Evolutionary conservation across 2,329 filamentous ascomycete genomes (phyloP), one percentile per base, ranked within the genome.

Genomic region (Aspergillus caelatus): DNA sequence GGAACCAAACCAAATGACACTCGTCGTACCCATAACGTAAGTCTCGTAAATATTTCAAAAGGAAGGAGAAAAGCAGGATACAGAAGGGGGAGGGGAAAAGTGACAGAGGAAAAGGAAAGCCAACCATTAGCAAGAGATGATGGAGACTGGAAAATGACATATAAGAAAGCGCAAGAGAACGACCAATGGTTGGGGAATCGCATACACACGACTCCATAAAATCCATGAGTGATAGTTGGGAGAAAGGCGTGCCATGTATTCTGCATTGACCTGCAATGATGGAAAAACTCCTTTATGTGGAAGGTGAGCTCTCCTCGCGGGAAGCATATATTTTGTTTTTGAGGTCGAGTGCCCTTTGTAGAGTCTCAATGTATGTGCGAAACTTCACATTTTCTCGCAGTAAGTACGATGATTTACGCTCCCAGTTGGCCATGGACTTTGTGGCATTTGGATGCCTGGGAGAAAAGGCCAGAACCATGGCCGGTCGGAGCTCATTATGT

Each of bases 311-410:
- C 52, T 71, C 66, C 55, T 69, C 68, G 26, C 70, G 68, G 41
- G 67, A 67, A 19, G 72, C 70, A 63, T 93, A 91, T 48, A 97
- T 89, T 74, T 89, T 89, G 53, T 86, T 84, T 75, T 91, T 93
- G 60, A 88, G 84, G 36, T 76, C 80, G 70, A 91, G 87, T 0
- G 94, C 94, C 43, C 87, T 86, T 62, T 88, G 84, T 57, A 99
- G 81, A 39, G 88, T 89, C 76, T 98, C 95, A 69, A 97, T 94
- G 74, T 98, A 99, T 0, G 94, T 98, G 64, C 91, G 85, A 80
- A 97, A 98, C 79, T 98, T 98, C 78, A 98, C 93, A 76, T 96
- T 97, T 81, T 99, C 95, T 41, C 92, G 85, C 14, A 98, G 84
- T 46, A 99, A 81, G 75, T 98, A 97, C 34, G 92, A 90, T 61